phyloP scores from a whole-genome alignment of 805 yeast genomes.

The Yarrowia sp. region DNA sequence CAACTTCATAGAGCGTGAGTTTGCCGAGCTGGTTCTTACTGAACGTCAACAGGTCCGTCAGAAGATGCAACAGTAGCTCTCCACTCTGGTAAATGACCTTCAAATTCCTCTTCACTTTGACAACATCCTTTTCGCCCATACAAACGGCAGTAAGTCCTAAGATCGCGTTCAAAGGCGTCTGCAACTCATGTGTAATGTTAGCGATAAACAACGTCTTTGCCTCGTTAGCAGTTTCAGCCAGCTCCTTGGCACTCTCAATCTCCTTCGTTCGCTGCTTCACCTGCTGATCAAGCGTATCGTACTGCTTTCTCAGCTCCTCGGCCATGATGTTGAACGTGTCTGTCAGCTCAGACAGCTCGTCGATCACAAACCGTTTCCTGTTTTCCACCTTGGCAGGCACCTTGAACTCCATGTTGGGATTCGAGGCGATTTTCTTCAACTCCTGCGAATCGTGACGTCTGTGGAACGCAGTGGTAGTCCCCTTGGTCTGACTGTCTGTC shows the following conservation, averaged over 20 bases:
- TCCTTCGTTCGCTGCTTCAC: conserved; percentile 87
- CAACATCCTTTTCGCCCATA: conserved; percentile 78
- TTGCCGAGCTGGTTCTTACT: conserved; percentile 89
- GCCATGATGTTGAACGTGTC: conserved; percentile 92
- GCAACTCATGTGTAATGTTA: conserved; percentile 88
- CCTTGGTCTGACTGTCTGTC: conserved; percentile 4
- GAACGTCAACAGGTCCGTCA: conserved; percentile 89
- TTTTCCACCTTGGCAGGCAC: conserved; percentile 45
- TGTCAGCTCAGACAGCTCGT: conserved; percentile 83
- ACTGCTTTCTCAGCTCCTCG: conserved; percentile 82
- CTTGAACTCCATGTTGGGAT: conserved; percentile 40
- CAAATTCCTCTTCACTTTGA: conserved; percentile 73
- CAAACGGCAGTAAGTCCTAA: conserved; percentile 95
- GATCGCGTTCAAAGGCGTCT: conserved; percentile 96
- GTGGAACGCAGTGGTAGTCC: background rate
- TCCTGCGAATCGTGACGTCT: conserved; percentile 17
- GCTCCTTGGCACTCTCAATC: conserved; percentile 82
- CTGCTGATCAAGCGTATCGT: conserved; percentile 81
- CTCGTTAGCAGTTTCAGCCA: conserved; percentile 94
- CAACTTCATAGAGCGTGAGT: conserved; percentile 80
- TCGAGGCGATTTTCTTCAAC: conserved; percentile 3
- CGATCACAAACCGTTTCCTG: conserved; percentile 54
- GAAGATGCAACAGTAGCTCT: conserved; percentile 82
- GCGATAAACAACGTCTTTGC: conserved; percentile 95
- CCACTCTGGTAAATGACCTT: conserved; percentile 90